Conservation (phyloP, 306 rosid genomes). For the Cucumis cinereus region DNA sequence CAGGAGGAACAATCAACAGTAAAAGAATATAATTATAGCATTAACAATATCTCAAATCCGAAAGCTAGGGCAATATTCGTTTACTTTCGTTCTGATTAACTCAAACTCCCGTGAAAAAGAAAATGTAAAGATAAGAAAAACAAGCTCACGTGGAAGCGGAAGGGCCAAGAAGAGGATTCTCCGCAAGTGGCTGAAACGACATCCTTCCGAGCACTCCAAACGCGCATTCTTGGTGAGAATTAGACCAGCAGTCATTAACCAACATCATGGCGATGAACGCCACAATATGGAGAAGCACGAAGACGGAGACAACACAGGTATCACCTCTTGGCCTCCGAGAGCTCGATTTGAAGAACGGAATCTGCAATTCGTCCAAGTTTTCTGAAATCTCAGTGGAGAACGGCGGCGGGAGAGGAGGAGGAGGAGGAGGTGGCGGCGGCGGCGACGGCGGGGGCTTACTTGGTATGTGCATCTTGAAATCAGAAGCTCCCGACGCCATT, state of each 20-base stretch:
- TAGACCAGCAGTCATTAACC: constrained; percentile 65
- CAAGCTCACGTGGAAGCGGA: constrained; percentile 69
- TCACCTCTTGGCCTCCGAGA: constrained; percentile 34
- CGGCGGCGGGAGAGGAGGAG: constrained; percentile 2
- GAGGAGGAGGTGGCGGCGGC: neutral
- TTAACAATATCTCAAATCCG: neutral
- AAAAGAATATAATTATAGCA: neutral
- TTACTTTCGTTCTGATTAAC: neutral
- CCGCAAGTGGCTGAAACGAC: constrained; percentile 75
- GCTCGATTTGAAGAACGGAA: constrained; percentile 24
- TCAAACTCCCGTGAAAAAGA: neutral
- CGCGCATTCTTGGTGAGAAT: constrained; percentile 58
- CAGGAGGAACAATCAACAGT: neutral
- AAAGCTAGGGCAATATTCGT: neutral
- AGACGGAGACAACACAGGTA: constrained; percentile 75
- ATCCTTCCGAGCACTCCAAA: constrained; percentile 48
- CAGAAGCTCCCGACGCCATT: constrained; percentile 24
- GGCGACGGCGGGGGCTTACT: constrained; percentile 19
- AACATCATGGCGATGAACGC: constrained; percentile 68
- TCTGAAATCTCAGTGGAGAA: constrained; percentile 13
- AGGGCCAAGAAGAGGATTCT: constrained; percentile 87
- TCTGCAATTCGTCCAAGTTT: constrained; percentile 19
- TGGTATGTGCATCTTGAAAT: constrained; percentile 29
- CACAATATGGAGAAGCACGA: constrained; percentile 53
- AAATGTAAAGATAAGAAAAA: neutral